These are phyloP conservation scores for Cercospora zeae-maydis DNA, from an alignment of 2,329 filamentous ascomycete species.

Conservation along the genomic window DNA sequence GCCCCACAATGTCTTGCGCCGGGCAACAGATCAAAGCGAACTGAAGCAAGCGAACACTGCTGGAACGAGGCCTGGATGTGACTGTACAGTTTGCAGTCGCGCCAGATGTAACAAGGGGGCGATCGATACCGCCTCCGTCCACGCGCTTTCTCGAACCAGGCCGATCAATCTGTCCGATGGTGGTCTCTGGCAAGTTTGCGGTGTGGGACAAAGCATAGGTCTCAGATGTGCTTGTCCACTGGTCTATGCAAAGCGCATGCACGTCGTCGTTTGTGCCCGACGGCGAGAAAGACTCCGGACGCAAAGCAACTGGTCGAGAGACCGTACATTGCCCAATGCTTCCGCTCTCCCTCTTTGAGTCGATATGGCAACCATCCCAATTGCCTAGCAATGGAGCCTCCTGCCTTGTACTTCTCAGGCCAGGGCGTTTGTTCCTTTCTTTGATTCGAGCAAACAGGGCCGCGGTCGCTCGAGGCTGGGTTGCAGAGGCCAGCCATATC, in stretches of 20 bases:
- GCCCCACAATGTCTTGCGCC: conserved; percentile 28
- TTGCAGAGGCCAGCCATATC: background rate
- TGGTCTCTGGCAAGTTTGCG: conserved; percentile 26
- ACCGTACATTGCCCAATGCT: background rate
- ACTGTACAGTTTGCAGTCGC: conserved; percentile 22
- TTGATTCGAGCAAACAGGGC: conserved; percentile 8
- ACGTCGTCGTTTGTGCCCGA: conserved; percentile 21
- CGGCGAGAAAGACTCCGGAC: conserved; percentile 6
- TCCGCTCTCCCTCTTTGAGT: background rate
- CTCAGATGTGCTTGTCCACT: conserved; percentile 22
- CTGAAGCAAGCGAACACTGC: conserved; percentile 16
- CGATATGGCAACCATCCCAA: background rate
- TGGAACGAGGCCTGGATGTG: conserved; percentile 5
- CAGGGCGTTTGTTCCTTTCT: background rate
- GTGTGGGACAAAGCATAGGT: conserved; percentile 31
- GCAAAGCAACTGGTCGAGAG: background rate
- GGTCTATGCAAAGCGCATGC: conserved; percentile 17
- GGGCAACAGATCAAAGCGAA: conserved; percentile 19
- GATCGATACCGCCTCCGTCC: conserved; percentile 10
- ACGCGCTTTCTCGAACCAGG: conserved; percentile 16
- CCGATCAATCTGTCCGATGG: conserved; percentile 11
- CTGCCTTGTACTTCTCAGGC: background rate
- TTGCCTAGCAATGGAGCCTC: background rate
- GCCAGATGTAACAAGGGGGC: conserved; percentile 21
- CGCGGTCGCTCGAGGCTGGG: conserved; percentile 3